Evolutionary conservation across 441 rosid species (phyloP).

Genomic region (Adansonia madagascariensis): DNA sequence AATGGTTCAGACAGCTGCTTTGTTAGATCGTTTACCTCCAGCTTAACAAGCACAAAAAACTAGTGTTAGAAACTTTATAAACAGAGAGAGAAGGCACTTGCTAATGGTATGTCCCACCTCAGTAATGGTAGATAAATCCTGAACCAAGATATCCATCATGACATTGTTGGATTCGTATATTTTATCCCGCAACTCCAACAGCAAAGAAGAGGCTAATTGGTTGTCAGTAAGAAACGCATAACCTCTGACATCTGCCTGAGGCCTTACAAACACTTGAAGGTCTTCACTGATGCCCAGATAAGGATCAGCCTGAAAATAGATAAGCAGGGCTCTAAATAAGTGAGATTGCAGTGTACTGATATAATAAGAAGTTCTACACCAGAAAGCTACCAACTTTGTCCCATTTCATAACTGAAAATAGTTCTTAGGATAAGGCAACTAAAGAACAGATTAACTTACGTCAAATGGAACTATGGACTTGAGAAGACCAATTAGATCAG

Average conservation of each 20-base stretch:
- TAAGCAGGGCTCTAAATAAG: background rate
- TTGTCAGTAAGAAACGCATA: conserved; percentile 71
- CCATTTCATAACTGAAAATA: background rate
- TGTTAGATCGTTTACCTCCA: conserved; percentile 58
- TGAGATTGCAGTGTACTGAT: background rate
- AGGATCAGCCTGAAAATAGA: conserved; percentile 80
- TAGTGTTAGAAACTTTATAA: conserved; percentile 26
- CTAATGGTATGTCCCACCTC: conserved; percentile 53
- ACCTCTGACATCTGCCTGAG: conserved; percentile 62
- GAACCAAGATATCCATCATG: conserved; percentile 53
- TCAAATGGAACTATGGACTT: conserved; percentile 56
- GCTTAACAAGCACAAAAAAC: conserved; percentile 47
- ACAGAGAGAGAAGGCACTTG: background rate
- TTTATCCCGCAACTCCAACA: conserved; percentile 59
- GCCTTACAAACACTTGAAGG: conserved; percentile 68
- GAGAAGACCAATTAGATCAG: conserved; percentile 56
- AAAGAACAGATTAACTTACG: conserved; percentile 48
- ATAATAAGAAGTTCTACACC: background rate
- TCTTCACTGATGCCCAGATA: conserved; percentile 68
- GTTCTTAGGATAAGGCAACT: background rate
- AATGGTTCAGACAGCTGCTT: conserved; percentile 74
- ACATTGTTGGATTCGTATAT: conserved; percentile 49
- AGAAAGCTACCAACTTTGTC: background rate
- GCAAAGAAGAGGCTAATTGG: conserved; percentile 61
- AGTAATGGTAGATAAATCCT: conserved; percentile 50